Evolutionary conservation across 1,139 yeast genomes (phyloP).

Genomic region (Debaryomycetaceae sp.): DNA sequence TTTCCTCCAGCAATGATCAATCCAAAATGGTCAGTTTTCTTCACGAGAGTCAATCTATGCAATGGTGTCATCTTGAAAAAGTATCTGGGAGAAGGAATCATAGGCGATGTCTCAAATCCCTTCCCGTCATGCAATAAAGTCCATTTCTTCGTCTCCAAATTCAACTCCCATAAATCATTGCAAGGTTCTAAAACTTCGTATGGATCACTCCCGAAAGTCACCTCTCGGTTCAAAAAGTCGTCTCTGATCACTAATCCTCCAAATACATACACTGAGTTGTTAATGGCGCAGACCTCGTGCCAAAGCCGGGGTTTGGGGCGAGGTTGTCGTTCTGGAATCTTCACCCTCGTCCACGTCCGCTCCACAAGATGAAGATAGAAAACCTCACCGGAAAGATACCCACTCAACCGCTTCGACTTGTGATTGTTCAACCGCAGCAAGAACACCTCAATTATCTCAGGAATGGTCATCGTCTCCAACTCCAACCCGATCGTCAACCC

Average conservation of each 20-base stretch:
- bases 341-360: conserved; percentile 51
- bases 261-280: conserved; percentile 51
- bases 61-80: conserved; percentile 52
- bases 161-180: conserved; percentile 68
- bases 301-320: conserved; percentile 55
- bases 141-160: conserved; percentile 53
- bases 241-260: conserved; percentile 54
- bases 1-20: conserved; percentile 62
- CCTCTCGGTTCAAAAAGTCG: conserved; percentile 7
- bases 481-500: conserved; percentile 63
- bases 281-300: conserved; percentile 53
- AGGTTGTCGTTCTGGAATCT: conserved; percentile 10
- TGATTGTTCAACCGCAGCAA: conserved; percentile 22
- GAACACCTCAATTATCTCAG: conserved; percentile 26
- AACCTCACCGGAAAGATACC: conserved; percentile 54
- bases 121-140: conserved; percentile 42
- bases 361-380: conserved; percentile 57
- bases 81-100: conserved; percentile 43
- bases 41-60: conserved; percentile 38
- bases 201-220: conserved; percentile 8
- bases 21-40: conserved; percentile 50
- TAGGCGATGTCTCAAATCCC: conserved; percentile 18
- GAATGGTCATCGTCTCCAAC: conserved; percentile 34
- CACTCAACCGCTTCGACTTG: conserved; percentile 29
- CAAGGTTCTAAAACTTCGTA: conserved; percentile 37